A percentile compares a stretch with the other conserved stretches of the same genome.
These are phyloP conservation scores for Parascedosporium putredinis DNA, from an alignment of 2,329 filamentous ascomycete genomes.

Conservation along the genomic window DNA sequence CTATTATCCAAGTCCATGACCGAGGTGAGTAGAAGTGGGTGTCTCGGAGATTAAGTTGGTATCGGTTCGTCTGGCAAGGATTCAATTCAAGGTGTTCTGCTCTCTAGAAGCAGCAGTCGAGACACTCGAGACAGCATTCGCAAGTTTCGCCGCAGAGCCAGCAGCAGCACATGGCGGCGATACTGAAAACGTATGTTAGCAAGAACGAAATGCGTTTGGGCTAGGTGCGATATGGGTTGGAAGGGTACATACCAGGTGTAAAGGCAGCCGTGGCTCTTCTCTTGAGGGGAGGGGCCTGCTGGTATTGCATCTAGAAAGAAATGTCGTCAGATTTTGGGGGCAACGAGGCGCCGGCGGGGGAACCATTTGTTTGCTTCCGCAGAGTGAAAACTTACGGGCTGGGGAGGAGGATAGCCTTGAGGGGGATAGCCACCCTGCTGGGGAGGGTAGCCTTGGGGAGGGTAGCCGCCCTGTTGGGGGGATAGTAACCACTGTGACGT, in stretches of 20 bases:
- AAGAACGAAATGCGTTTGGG: not conserved
- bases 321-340: conserved; percentile 2
- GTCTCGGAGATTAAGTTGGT: no score
- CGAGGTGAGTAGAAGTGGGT: no score
- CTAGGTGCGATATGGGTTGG: not conserved
- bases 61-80: no score
- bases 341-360: not conserved
- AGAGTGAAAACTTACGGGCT: conserved; percentile 14
- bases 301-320: conserved; percentile 22
- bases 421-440: conserved; percentile 19
- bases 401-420: conserved; percentile 15
- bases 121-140: conserved; percentile 31
- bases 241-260: conserved; percentile 24
- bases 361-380: no score
- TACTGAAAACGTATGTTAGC: conserved; percentile 14
- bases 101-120: conserved; percentile 29
- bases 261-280: conserved; percentile 31
- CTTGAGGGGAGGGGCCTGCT: conserved; percentile 23
- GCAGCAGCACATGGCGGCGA: conserved; percentile 32
- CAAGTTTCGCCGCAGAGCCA: conserved; percentile 33
- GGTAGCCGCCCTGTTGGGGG: conserved; percentile 16
- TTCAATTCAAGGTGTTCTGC: no score
- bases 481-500: conserved; percentile 4
- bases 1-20: no score
- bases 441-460: conserved; percentile 15